Evolutionary conservation across 768 basidiomycete species (phyloP).

Genomic region (Gelatoporia subvermispora): DNA sequence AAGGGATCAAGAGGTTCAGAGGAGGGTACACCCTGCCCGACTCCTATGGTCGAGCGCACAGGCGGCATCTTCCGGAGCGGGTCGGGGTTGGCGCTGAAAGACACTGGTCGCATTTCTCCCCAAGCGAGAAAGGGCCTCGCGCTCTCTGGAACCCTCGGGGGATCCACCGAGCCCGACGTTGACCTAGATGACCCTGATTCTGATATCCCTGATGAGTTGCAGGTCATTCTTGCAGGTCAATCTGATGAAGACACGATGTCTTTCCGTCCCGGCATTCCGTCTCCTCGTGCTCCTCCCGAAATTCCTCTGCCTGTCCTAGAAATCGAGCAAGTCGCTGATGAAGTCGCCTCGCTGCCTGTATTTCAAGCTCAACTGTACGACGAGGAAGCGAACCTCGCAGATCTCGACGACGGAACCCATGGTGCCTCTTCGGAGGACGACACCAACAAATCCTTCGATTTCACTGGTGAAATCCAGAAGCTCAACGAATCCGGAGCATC

Average conservation of each 20-base stretch:
- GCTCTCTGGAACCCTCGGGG: conserved; percentile 65
- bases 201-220: conserved; percentile 78
- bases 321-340: not conserved
- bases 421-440: conserved; percentile 49
- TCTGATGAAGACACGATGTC: conserved; percentile 34
- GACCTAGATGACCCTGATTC: conserved; percentile 65
- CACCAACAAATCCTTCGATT: conserved; percentile 80
- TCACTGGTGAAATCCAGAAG: conserved; percentile 70
- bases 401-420: conserved; percentile 41
- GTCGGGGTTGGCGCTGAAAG: conserved; percentile 18
- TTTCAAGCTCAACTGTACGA: conserved; percentile 43
- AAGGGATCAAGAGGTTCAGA: conserved; percentile 14
- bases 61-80: conserved; percentile 18
- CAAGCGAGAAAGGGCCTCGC: conserved; percentile 56
- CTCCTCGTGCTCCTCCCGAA: conserved; percentile 40
- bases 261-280: conserved; percentile 22
- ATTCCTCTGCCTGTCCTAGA: conserved; percentile 27
- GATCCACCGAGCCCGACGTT: conserved; percentile 39
- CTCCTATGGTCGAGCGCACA: conserved; percentile 31
- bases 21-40: conserved; percentile 19
- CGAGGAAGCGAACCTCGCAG: conserved; percentile 31
- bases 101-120: conserved; percentile 33
- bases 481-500: conserved; percentile 68
- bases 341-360: conserved; percentile 19
- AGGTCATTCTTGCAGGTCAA: conserved; percentile 48